Evolutionary conservation across 495 filamentous ascomycete species (phyloP), one percentile per base, ranked within the genome.

Genomic region (Mytilinidion resinicola): DNA sequence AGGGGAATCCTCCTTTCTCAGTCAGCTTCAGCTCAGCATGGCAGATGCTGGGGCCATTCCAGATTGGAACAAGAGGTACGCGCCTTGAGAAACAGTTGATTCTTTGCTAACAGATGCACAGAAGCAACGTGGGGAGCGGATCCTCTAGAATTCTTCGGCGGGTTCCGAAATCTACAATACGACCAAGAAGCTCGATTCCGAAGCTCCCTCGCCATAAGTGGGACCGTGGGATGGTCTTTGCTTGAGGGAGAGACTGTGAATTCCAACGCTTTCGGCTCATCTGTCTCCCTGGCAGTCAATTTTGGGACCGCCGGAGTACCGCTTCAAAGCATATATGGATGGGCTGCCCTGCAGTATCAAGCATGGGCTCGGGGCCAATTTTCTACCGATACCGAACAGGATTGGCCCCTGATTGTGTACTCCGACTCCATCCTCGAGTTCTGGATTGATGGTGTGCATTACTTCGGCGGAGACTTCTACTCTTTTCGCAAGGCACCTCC

Each of bases 101-200:
- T 36, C 43, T 10, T 52, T 55, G 39, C 47, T 62, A 30, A 62
- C 39, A 9, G 33, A 3, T 63, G 8, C 42, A 25, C 41, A 83
- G 82, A 85, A 67, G 80, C 79, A 8, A 65, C 77, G 47, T 84
- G 81, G 82, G 80, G 80, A 38, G 78, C 82, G 34, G 80, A 84
- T 65, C 80, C 82, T 37, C 69, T 85, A 21, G 78, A 81, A 52
- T 65, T 61, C 54, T 38, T 75, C 25, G 79, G 82, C 25, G 80
- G 80, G 33, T 84, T 84, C 62, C 70, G 67, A 43, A 61, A 64
- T 37, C 62, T 82, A 37, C 55, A 65, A 11, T 76, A 71, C 60
- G 65, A 78, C 57, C 38, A 61, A 1, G 60, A 72, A 11, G 69
- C 70, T 21, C 63, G 43, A 1, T 83, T 76, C 52, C 69, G 60